phyloP scores from a whole-genome alignment of 306 rosid genomes.

The Vigna radiata region DNA sequence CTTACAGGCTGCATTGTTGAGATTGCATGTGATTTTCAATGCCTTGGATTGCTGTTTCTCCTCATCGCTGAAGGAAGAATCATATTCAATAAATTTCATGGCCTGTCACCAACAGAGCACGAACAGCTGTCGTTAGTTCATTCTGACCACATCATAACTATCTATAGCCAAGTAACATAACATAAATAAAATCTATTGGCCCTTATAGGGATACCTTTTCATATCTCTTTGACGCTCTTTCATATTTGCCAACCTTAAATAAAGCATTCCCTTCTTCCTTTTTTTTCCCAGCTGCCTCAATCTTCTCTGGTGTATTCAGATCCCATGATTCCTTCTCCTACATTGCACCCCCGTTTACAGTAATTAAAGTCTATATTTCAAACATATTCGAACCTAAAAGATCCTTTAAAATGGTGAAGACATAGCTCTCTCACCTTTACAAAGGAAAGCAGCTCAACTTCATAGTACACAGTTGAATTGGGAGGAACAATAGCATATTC shows the following conservation, averaged over 20 bases:
- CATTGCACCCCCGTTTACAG: constrained; percentile 20
- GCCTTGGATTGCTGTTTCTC: constrained; percentile 71
- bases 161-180: not conserved
- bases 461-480: constrained; percentile 71
- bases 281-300: constrained; percentile 71
- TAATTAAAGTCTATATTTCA: not conserved
- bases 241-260: constrained; percentile 61
- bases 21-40: constrained; percentile 83
- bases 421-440: constrained; percentile 74
- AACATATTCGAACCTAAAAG: not conserved
- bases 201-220: constrained; percentile 52
- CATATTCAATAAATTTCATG: constrained; percentile 67
- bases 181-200: not conserved
- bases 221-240: constrained; percentile 62
- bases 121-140: constrained; percentile 20
- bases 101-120: constrained; percentile 56
- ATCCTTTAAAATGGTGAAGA: not conserved
- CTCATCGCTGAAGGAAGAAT: constrained; percentile 67
- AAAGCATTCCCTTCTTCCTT: constrained; percentile 81
- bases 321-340: constrained; percentile 78
- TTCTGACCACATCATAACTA: not conserved
- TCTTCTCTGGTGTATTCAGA: constrained; percentile 58
- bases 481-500: constrained; percentile 81
- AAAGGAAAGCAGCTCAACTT: constrained; percentile 82
- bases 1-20: constrained; percentile 84